phyloP scores from a whole-genome alignment of 202 grass and related monocot genomes.

The Musa balbisiana region DNA sequence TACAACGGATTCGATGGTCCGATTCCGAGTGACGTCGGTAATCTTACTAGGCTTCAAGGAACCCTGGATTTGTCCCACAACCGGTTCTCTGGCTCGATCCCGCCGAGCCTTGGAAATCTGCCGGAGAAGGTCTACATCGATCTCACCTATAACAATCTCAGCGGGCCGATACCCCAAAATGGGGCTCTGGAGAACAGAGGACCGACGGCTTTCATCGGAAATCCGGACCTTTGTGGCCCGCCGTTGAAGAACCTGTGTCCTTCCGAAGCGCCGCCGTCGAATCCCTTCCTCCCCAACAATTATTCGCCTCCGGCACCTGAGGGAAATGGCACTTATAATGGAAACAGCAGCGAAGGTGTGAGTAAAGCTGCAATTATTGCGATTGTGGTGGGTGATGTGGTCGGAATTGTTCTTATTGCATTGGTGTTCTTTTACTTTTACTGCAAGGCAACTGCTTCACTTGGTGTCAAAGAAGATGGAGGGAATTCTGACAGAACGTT shows the following conservation, averaged over 20 bases:
- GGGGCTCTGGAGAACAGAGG: conserved; percentile 75
- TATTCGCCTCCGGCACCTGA: conserved; percentile 13
- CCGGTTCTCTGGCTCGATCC: conserved; percentile 58
- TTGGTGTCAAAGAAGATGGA: conserved; percentile 27
- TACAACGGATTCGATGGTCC: conserved; percentile 56
- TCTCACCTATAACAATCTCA: conserved; percentile 82
- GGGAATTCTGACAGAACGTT: conserved; percentile 22
- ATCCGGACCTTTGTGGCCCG: conserved; percentile 60
- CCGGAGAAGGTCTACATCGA: conserved; percentile 96
- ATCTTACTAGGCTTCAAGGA: conserved; percentile 64
- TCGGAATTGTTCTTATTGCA: conserved; percentile 61
- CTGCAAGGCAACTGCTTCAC: conserved; percentile 36
- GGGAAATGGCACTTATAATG: conserved; percentile 13
- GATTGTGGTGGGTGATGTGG: conserved; percentile 61
- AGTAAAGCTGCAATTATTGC: conserved; percentile 56
- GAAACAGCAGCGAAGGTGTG: conserved; percentile 41
- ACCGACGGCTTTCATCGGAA: conserved; percentile 71
- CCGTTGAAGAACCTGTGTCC: conserved; percentile 73
- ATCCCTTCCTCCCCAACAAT: conserved; percentile 41
- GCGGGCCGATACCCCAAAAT: conserved; percentile 69
- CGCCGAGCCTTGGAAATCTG: conserved; percentile 53
- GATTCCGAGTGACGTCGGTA: conserved; percentile 60
- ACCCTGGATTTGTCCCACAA: conserved; percentile 88
- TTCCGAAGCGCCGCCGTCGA: conserved; percentile 31
- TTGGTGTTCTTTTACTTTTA: conserved; percentile 79